Conservation (phyloP, 2,329 filamentous ascomycete species). For the Cercospora beticola region DNA sequence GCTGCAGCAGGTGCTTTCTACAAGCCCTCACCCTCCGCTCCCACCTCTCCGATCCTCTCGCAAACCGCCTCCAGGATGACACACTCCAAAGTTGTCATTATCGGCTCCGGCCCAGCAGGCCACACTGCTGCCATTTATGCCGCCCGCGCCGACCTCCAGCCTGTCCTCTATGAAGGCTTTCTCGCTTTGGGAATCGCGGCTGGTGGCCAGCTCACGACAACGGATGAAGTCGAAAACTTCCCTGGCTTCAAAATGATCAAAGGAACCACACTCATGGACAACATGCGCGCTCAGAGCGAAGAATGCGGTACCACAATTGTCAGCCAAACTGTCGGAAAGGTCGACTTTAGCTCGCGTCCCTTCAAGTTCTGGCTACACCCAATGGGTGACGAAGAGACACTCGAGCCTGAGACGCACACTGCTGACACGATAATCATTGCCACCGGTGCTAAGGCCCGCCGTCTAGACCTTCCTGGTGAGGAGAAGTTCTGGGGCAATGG, state of each 20-base stretch:
- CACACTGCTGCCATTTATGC: constrained; percentile 98
- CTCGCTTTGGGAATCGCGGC: constrained; percentile 95
- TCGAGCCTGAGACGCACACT: constrained; percentile 71
- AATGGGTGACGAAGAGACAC: constrained; percentile 76
- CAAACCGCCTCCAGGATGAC: constrained; percentile 59
- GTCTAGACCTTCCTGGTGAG: constrained; percentile 81
- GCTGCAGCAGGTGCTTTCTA: constrained; percentile 69
- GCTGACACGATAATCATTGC: constrained; percentile 92
- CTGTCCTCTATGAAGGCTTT: constrained; percentile 96
- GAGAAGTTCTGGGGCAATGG: constrained; percentile 97
- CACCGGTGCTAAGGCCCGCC: constrained; percentile 86
- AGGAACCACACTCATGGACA: constrained; percentile 87
- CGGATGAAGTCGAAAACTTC: constrained; percentile 97
- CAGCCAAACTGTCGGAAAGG: constrained; percentile 84
- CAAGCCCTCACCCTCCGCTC: constrained; percentile 41
- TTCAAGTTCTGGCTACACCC: constrained; percentile 78
- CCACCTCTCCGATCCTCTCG: constrained; percentile 26
- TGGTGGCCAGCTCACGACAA: constrained; percentile 95
- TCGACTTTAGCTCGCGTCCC: constrained; percentile 79
- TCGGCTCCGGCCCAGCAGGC: constrained; percentile 86
- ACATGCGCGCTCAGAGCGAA: constrained; percentile 88
- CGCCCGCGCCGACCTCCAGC: constrained; percentile 88
- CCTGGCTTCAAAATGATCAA: constrained; percentile 92
- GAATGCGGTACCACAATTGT: constrained; percentile 91
- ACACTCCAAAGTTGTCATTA: constrained; percentile 84